Evolutionary conservation across 495 filamentous ascomycete genomes (phyloP).

Genomic region (Penicillium waksmanii): DNA sequence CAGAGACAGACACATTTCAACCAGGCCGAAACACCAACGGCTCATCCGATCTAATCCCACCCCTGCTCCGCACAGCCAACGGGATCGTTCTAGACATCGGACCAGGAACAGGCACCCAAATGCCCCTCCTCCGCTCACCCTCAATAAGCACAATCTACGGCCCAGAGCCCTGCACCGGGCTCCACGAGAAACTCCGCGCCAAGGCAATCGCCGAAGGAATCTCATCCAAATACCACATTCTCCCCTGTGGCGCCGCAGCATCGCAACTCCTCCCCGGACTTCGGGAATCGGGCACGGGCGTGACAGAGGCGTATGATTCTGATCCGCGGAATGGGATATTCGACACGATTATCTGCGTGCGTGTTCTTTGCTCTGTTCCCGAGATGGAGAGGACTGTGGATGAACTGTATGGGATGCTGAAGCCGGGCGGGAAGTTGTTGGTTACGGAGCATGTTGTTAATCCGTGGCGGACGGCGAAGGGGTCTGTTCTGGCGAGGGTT

Average conservation of each 20-base stretch:
- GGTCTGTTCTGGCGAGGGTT: slow-evolving; percentile 52
- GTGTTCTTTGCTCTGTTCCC: slow-evolving; percentile 75
- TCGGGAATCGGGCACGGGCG: slow-evolving; percentile 43
- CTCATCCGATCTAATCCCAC: slow-evolving; percentile 44
- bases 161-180: slow-evolving; percentile 64
- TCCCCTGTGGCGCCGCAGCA: slow-evolving; percentile 64
- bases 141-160: slow-evolving; percentile 64
- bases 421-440: slow-evolving; percentile 68
- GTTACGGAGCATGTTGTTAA: slow-evolving; percentile 72
- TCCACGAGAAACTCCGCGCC: slow-evolving; percentile 54
- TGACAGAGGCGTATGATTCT: slow-evolving; percentile 13
- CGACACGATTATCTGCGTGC: slow-evolving; percentile 69
- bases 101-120: slow-evolving; percentile 53
- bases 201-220: slow-evolving; percentile 55
- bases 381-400: slow-evolving; percentile 58
- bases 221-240: slow-evolving; percentile 63
- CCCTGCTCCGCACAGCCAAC: slow-evolving; percentile 36
- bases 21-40: slow-evolving; percentile 11
- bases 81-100: slow-evolving; percentile 54
- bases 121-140: slow-evolving; percentile 45
- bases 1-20: slow-evolving; percentile 8
- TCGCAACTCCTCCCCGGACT: slow-evolving; percentile 42
- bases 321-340: slow-evolving; percentile 46
- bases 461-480: slow-evolving; percentile 50
- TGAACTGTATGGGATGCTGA: slow-evolving; percentile 64